Percentiles rank a stretch among this genome's conserved stretches.
These are phyloP conservation scores for Talaromyces sp. DNA, from an alignment of 2,329 filamentous ascomycete species.

Conservation along the genomic window DNA sequence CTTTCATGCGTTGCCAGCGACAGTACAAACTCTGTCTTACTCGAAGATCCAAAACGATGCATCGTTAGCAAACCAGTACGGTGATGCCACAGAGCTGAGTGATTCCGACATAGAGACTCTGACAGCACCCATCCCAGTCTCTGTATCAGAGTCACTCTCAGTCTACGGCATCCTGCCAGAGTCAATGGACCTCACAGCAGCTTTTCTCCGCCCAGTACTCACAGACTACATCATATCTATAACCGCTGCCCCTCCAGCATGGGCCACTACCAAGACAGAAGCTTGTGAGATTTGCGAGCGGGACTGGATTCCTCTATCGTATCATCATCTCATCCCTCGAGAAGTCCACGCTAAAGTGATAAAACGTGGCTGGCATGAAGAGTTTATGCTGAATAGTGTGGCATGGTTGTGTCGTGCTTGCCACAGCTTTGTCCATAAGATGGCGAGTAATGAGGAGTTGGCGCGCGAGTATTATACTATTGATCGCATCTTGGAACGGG, in stretches of 20 bases:
- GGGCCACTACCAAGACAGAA: constrained; percentile 51
- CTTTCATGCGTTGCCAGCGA: constrained; percentile 59
- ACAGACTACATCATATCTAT: constrained; percentile 56
- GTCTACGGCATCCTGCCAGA: constrained; percentile 60
- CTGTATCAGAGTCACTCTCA: constrained; percentile 60
- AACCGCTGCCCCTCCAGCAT: constrained; percentile 60
- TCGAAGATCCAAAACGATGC: constrained; percentile 48
- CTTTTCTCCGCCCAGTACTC: constrained; percentile 60
- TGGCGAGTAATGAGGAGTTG: constrained; percentile 71
- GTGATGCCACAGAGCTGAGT: constrained; percentile 52
- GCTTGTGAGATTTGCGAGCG: constrained; percentile 73
- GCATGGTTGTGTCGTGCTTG: constrained; percentile 84
- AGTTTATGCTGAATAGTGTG: constrained; percentile 70
- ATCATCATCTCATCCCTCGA: constrained; percentile 81
- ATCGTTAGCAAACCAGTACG: constrained; percentile 52
- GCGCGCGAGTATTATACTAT: constrained; percentile 68
- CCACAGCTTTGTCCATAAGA: constrained; percentile 73
- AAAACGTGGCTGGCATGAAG: constrained; percentile 72
- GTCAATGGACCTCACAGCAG: constrained; percentile 39
- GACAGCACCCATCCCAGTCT: constrained; percentile 52
- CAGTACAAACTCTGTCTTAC: constrained; percentile 60
- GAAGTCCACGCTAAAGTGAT: constrained; percentile 69
- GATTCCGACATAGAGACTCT: constrained; percentile 47
- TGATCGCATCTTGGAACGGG: constrained; percentile 62
- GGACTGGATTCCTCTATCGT: constrained; percentile 69